Evolutionary conservation across 163 green algal species (phyloP).

Genomic region (Chloromonas sp.): DNA sequence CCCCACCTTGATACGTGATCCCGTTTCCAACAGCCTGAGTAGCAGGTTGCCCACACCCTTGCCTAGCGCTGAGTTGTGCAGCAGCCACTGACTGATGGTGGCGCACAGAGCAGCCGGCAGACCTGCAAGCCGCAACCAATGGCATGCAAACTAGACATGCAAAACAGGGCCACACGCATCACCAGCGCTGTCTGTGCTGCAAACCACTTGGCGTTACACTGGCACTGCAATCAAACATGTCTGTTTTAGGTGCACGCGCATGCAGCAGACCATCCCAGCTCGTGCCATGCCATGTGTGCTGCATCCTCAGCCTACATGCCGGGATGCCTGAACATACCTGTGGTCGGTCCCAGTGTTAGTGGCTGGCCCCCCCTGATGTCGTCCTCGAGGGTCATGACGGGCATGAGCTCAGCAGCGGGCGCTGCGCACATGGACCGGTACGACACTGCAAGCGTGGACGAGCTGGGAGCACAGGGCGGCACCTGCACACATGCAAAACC

Average conservation of each 20-base stretch:
- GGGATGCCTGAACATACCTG: neutral
- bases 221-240: no score
- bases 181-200: no score
- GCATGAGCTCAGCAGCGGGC: neutral
- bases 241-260: no score
- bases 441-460: neutral
- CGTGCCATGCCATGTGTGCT: no score
- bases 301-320: no score
- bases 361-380: neutral
- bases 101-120: slow-evolving; percentile 1
- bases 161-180: no score
- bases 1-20: slow-evolving; percentile 2
- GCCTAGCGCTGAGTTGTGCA: slow-evolving; percentile 37
- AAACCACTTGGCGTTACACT: no score
- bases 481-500: no score
- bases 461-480: neutral
- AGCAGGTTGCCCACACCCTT: slow-evolving; percentile 37
- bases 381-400: neutral
- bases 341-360: neutral
- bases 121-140: neutral
- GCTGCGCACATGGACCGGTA: neutral
- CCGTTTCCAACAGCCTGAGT: slow-evolving; percentile 49
- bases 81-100: slow-evolving; percentile 10
- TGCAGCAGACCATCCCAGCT: no score
- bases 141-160: no score